Evolutionary conservation across 2,329 filamentous ascomycete genomes (phyloP).

Genomic region (Trichoderma koningii): DNA sequence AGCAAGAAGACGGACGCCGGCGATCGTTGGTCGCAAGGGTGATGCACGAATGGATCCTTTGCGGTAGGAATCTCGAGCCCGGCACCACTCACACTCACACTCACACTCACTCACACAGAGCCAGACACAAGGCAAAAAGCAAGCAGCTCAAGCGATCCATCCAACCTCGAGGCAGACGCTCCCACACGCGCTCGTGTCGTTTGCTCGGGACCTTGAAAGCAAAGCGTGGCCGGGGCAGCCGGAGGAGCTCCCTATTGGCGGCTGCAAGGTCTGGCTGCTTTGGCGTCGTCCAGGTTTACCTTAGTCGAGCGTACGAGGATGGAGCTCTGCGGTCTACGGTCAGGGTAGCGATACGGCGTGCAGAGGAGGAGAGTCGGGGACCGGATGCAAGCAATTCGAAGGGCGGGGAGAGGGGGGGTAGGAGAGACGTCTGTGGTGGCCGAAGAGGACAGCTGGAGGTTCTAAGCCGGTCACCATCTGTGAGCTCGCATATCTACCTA

Average conservation of each 20-base stretch:
- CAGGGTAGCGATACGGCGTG: too few species aligned
- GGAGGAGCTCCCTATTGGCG: slow-evolving; percentile 13
- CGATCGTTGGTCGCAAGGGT: not conserved
- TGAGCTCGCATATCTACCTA: not conserved
- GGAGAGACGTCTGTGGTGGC: not conserved
- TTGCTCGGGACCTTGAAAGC: slow-evolving; percentile 1
- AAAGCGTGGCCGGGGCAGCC: slow-evolving; percentile 3
- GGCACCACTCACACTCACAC: not conserved
- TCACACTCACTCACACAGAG: too few species aligned
- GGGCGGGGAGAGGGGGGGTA: not conserved
- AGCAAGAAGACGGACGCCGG: not conserved
- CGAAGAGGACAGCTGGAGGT: not conserved
- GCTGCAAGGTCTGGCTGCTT: not conserved
- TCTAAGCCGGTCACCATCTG: slow-evolving; percentile 2
- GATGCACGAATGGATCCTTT: too few species aligned
- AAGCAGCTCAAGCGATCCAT: too few species aligned
- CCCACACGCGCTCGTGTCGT: not conserved
- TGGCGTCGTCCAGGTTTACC: not conserved
- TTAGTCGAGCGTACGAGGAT: not conserved
- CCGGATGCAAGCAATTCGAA: not conserved
- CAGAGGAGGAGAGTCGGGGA: not conserved
- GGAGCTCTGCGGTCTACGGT: not conserved
- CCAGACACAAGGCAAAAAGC: too few species aligned
- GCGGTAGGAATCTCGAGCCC: slow-evolving; percentile 4
- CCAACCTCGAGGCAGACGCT: too few species aligned